A percentile compares a stretch with the other conserved stretches of the same genome.
Evolutionary conservation across 352 stramenopile species (phyloP).

Genomic region (Globisporangium takayamanum): DNA sequence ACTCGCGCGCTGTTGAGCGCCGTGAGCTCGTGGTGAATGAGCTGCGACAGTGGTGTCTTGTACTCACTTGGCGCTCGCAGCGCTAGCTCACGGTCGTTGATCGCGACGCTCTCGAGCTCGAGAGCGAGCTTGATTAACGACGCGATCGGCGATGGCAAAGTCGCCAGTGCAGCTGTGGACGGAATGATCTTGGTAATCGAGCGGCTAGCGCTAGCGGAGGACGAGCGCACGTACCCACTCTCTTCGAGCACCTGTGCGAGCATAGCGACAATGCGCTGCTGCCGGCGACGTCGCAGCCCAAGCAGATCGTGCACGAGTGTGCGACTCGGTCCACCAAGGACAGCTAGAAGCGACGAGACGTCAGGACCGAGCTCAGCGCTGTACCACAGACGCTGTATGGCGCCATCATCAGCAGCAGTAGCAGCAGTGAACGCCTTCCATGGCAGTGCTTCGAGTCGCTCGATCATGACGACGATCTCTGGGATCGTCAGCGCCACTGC

Average conservation of each 20-base stretch:
- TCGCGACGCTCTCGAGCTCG: constrained; percentile 8
- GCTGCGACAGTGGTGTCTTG: constrained; percentile 21
- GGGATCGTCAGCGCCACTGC: constrained; percentile 16
- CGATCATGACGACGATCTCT: constrained; percentile 13
- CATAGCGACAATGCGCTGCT: constrained; percentile 1
- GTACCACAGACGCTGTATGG: constrained; percentile 6
- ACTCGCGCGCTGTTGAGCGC: constrained; percentile 14
- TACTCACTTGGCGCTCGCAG: constrained; percentile 6
- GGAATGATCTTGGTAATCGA: neutral
- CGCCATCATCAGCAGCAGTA: neutral
- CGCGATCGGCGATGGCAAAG: constrained; percentile 4
- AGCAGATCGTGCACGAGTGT: neutral
- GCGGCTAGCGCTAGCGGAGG: neutral
- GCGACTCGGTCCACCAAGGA: neutral
- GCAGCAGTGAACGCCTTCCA: constrained; percentile 11
- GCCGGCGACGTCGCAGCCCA: neutral
- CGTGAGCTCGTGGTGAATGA: constrained; percentile 18
- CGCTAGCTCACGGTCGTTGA: neutral
- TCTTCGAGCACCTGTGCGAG: constrained; percentile 5
- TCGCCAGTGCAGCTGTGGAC: neutral
- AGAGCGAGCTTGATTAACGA: constrained; percentile 1
- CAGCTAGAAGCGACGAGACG: neutral
- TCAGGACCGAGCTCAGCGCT: neutral
- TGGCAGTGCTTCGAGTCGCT: constrained; percentile 12
- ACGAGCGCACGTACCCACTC: neutral